Evolutionary conservation across 768 basidiomycete species (phyloP), one percentile per base, ranked within the genome.

Genomic region (Antrodiella citrinella): DNA sequence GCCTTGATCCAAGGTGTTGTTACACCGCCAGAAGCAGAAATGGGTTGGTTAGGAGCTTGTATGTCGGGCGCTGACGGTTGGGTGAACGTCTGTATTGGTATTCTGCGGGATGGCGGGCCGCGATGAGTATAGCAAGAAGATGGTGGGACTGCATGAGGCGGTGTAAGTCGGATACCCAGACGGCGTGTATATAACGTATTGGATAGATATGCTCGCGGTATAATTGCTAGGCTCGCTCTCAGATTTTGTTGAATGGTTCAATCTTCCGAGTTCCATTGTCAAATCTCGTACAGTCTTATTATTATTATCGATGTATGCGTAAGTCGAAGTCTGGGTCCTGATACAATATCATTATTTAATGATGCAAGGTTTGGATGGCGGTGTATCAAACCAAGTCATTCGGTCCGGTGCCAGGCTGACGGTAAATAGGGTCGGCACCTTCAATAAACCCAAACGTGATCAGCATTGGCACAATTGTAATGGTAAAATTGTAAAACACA

Each of bases 1-100:
- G 79, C 86, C 0, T 66, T 96, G 44, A 72, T 94, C 11, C 95
- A 97, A 62, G 95, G 96, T 11, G 82, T 97, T 18, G 66, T 76
- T 2, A 68, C 85, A 1, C 96, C 95, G 1, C 72, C 80, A 5
- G 92, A 96, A 24, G 76, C 91, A 4, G 95, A 98, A 61, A 74
- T 97, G 67, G 91, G 86, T 3, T 96, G 95, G 94, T 65, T 98
- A n/a, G 87, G 91, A 9, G 84, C 89, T 18, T 92, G 91, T 59
- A 71, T 97, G 67, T 81, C 85, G 11, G 93, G 92, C 5, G 91
- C 92, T 11, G 96, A 98, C 61, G 96, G 96, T 4, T 98, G 93
- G 93, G 75, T 95, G 23, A 87, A 89, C 63, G 74, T 97, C 48
- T 94, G 91, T 61, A 71, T 96, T 23, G 88, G 86, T 15, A 24